A percentile compares a stretch with the other conserved stretches of the same genome.
Conservation (phyloP, 805 yeast genomes). For the Isabelozyma heimii region DNA sequence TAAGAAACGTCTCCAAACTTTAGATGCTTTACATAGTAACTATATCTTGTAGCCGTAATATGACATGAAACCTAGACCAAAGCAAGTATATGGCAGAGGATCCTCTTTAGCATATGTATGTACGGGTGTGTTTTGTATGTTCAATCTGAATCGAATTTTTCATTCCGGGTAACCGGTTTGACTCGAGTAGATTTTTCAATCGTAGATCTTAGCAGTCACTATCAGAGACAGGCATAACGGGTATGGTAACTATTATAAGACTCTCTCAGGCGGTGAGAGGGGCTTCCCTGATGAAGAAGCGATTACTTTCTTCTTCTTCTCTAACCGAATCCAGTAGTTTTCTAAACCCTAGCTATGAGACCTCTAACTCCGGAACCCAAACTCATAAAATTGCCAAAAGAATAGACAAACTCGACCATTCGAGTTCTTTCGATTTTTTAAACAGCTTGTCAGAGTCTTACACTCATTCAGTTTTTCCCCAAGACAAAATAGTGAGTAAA, state of each 20-base stretch:
- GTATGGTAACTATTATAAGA: not conserved
- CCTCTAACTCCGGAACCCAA: not conserved
- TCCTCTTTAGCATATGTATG: too few relatives aligned
- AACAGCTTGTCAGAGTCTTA: not conserved
- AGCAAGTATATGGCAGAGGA: too few relatives aligned
- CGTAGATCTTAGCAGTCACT: not conserved
- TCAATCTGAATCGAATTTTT: not conserved
- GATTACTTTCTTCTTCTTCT: not conserved
- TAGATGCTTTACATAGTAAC: not conserved
- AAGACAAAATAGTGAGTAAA: not conserved
- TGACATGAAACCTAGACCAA: not conserved
- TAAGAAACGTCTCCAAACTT: not conserved
- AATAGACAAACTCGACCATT: not conserved
- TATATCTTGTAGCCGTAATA: not conserved
- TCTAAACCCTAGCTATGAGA: not conserved
- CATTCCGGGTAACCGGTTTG: constrained; percentile 1
- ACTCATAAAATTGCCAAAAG: not conserved
- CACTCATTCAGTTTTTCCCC: not conserved
- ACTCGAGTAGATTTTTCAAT: not conserved
- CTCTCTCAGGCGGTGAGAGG: not conserved
- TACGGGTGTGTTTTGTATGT: constrained; percentile 3
- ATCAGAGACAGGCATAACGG: not conserved
- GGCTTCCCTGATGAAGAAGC: not conserved
- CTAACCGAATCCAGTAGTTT: not conserved
- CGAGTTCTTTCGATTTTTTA: not conserved